A percentile compares a stretch with the other conserved stretches of the same genome.
These are phyloP conservation scores for Petasospora fabianii DNA, from an alignment of 1,139 yeast genomes.

Conservation along the genomic window DNA sequence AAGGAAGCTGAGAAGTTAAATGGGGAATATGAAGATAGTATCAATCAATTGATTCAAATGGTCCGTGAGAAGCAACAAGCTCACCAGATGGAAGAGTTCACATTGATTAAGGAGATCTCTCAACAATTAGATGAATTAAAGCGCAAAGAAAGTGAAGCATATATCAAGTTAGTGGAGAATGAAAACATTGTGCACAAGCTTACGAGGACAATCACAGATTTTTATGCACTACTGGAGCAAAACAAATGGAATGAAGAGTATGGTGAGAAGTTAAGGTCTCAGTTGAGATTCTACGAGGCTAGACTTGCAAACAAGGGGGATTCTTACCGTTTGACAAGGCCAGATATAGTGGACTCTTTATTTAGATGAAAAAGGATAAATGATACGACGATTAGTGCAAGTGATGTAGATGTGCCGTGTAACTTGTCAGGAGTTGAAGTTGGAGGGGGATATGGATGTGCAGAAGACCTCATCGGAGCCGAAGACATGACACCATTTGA, in stretches of 20 bases:
- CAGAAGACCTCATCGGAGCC: too few relatives aligned
- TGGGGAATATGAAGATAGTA: slow-evolving; percentile 16
- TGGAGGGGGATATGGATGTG: too few relatives aligned
- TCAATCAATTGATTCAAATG: slow-evolving; percentile 12
- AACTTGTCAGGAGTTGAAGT: too few relatives aligned
- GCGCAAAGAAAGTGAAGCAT: slow-evolving; percentile 15
- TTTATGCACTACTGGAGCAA: slow-evolving; percentile 10
- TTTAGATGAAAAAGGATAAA: too few relatives aligned
- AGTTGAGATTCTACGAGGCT: slow-evolving; percentile 5
- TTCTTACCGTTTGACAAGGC: slow-evolving; percentile 5
- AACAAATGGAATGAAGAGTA: slow-evolving; percentile 4
- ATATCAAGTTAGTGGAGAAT: slow-evolving; percentile 8
- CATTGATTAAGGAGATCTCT: slow-evolving; percentile 5
- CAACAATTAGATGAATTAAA: slow-evolving; percentile 6
- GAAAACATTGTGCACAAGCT: slow-evolving; percentile 15
- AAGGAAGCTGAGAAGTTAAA: slow-evolving; percentile 11
- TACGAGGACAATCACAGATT: slow-evolving; percentile 11
- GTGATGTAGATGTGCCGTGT: too few relatives aligned
- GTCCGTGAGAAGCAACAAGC: slow-evolving; percentile 9
- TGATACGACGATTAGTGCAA: too few relatives aligned
- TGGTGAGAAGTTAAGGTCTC: slow-evolving; percentile 3
- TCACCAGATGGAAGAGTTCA: slow-evolving; percentile 5
- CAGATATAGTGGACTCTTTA: too few relatives aligned
- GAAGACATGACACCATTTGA: too few relatives aligned
- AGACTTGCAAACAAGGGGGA: slow-evolving; percentile 3